Evolutionary conservation across 2,329 filamentous ascomycete species (phyloP), one percentile per base, ranked within the genome.

Genomic region (Arthrobotrys musiformis): DNA sequence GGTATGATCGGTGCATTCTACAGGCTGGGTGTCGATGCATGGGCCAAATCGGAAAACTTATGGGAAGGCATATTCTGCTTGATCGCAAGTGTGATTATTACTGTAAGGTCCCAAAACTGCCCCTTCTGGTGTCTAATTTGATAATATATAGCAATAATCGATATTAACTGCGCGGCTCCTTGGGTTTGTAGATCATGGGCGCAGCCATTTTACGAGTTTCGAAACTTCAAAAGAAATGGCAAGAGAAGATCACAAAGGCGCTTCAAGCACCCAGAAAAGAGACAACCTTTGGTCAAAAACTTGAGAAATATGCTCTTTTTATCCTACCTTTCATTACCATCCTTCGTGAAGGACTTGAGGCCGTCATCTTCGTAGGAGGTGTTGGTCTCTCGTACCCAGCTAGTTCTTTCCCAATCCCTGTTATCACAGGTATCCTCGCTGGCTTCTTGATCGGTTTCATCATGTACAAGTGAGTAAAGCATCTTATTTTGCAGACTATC

Each of bases 141-240:
- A 1, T 17, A 9, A 46, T 19, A 30, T 62, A 13, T 2, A 6
- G 9, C 17, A 30, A 2, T 11, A n/a, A 0, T 28, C 19, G 40
- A 19, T 30, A 22, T 22, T 40, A 52, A 35, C 30, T 4, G 2
- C 11, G 3, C 35, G 13, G 13, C n/a, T 22, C 48, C 46, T 15
- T 17, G 9, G 19, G 22, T 17, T 44, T 28, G 33, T 26, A 80
- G 79, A 80, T 93, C 78, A 91, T 96, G 85, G 93, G 93, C 28
- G 90, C 90, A 33, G 92, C 92, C 3, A 88, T 97, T 30, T 88
- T 97, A 6, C 90, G 93, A 26, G 88, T 97, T 68, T 91, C 90
- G 78, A 95, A 94, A 84, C 88, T 95, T 83, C 92, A 93, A 82
- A 90, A 91, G 78, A 95, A 95, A 84, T 97, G 93, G 93, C 88